phyloP scores from a whole-genome alignment of 805 yeast genomes.

The Monosporozyma unispora region DNA sequence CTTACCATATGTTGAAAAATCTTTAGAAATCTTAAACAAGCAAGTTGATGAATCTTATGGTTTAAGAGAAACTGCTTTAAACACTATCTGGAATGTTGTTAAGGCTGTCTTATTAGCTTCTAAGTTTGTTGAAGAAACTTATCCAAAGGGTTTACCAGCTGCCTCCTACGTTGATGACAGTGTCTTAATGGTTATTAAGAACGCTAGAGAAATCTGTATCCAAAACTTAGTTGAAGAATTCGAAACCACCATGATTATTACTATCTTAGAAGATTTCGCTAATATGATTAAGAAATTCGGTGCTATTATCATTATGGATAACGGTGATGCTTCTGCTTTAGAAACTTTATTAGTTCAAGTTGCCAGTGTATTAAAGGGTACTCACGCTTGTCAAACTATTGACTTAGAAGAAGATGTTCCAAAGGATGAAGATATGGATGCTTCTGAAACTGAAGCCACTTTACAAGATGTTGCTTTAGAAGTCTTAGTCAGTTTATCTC shows the following conservation, averaged over 20 bases:
- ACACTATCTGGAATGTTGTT: constrained; percentile 74
- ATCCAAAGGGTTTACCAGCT: constrained; percentile 57
- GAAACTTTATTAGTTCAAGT: constrained; percentile 64
- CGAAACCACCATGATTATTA: constrained; percentile 72
- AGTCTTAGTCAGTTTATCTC: constrained; percentile 67
- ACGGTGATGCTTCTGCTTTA: constrained; percentile 46
- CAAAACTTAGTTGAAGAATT: constrained; percentile 65
- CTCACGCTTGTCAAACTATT: constrained; percentile 74
- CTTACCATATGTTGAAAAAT: constrained; percentile 64
- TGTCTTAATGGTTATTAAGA: constrained; percentile 49
- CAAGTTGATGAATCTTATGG: constrained; percentile 84
- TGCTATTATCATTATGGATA: constrained; percentile 53
- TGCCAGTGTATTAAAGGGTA: constrained; percentile 65
- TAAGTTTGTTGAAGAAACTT: constrained; percentile 39
- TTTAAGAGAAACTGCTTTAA: constrained; percentile 78
- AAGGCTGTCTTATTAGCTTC: constrained; percentile 52
- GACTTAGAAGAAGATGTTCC: constrained; percentile 58
- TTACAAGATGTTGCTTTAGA: constrained; percentile 81
- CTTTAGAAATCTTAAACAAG: constrained; percentile 52
- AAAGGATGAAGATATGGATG: constrained; percentile 46
- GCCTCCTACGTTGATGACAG: constrained; percentile 51
- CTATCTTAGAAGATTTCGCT: constrained; percentile 63
- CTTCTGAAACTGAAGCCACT: constrained; percentile 54
- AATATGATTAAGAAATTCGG: constrained; percentile 67
- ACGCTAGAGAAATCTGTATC: constrained; percentile 59